phyloP scores from a whole-genome alignment of 768 basidiomycete genomes.

The Suillus cothurnatus region DNA sequence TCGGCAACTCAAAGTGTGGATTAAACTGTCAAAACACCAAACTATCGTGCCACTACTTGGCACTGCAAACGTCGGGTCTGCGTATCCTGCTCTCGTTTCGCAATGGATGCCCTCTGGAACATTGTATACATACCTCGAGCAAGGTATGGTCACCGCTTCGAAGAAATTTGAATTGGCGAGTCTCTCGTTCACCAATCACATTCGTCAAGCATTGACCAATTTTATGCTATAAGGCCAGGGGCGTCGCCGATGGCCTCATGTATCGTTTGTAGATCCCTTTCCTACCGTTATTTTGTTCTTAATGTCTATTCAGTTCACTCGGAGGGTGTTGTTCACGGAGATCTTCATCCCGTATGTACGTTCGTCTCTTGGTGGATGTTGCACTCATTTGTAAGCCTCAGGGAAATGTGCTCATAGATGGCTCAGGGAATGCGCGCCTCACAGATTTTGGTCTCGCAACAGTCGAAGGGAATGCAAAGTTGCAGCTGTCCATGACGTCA shows the following conservation, averaged over 20 bases:
- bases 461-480: constrained; percentile 34
- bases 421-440: constrained; percentile 35
- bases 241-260: constrained; percentile 14
- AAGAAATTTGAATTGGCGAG: no score
- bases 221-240: constrained; percentile 10
- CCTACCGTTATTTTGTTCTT: not conserved
- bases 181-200: not conserved
- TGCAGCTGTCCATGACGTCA: constrained; percentile 26
- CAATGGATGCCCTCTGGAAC: not conserved
- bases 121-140: not conserved
- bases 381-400: not conserved
- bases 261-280: constrained; percentile 12
- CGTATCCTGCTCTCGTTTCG: not conserved
- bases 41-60: constrained; percentile 25
- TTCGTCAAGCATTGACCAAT: not conserved
- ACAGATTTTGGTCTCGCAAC: constrained; percentile 49
- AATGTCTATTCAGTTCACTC: constrained; percentile 15
- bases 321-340: constrained; percentile 17
- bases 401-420: constrained; percentile 21
- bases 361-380: not conserved
- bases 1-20: constrained; percentile 18
- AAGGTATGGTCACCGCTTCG: no score
- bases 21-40: constrained; percentile 13
- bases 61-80: constrained; percentile 1
- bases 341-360: constrained; percentile 16